Evolutionary conservation across 2,329 filamentous ascomycete species (phyloP), one percentile per base, ranked within the genome.

Genomic region (Colletotrichum cereale): DNA sequence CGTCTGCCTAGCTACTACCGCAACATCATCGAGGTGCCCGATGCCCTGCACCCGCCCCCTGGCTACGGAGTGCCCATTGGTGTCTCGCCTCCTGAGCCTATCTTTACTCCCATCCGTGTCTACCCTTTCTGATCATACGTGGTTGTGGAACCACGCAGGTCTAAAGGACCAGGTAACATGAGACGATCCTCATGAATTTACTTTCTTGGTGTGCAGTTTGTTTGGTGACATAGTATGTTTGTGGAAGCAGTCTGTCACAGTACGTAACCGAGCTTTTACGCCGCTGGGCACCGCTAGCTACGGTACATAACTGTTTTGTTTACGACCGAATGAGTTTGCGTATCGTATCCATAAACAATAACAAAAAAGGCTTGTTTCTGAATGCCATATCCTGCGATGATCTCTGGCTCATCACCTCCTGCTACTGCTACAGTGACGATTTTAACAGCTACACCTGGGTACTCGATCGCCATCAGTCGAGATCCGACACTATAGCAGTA

Each of bases 1-100:
- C n/a, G 77, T 14, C 78, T 79, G 0, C 81, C 83, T 0, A 80
- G 79, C 12, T 86, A 86, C 76, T 86, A 86, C 73, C 75, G 75
- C 69, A 78, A 81, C 73, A 77, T 76, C 34, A 78, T 83, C 66
- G 79, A 84, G 76, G 76, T 81, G n/a, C 77, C 81, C 0, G 85
- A 86, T 71, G 85, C 84, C 5, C 73, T 82, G n/a, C 79, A 83
- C 72, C 83, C 84, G 53, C 85, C 85, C 4, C 63, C 76, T 67
- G 83, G 80, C 0, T 86, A 83, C 66, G 65, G 74, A 53, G 65
- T 67, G 5, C 57, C 57, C 38, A n/a, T 55, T 14, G 52, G 52
- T 11, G 29, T 36, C 11, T 21, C 8, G 5, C 31, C 52, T 12
- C 2, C 52, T n/a, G 8, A 12, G 7, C 3, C 7, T 1, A 55